These are phyloP conservation scores for Saccharomycopsis vini DNA, from an alignment of 805 yeast genomes.

Conservation along the genomic window DNA sequence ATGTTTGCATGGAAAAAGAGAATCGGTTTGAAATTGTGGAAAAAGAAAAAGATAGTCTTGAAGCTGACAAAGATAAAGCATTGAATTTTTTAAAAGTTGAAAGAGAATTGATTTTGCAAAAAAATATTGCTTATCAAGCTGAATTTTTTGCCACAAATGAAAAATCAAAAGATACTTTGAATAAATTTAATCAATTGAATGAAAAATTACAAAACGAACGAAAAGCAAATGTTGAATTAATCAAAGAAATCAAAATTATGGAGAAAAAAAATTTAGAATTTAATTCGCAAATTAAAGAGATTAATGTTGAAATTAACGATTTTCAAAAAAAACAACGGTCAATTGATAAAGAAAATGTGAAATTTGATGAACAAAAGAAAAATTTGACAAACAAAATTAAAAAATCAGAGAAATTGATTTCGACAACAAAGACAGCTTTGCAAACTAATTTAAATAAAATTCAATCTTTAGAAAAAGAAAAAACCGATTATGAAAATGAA, in stretches of 20 bases:
- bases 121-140: conserved; percentile 49
- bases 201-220: conserved; percentile 37
- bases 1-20: conserved; percentile 72
- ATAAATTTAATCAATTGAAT: conserved; percentile 32
- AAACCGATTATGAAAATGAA: conserved; percentile 36
- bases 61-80: conserved; percentile 59
- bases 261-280: conserved; percentile 25
- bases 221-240: conserved; percentile 32
- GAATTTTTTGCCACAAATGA: conserved; percentile 33
- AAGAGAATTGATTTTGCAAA: conserved; percentile 45
- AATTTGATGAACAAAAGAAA: conserved; percentile 63
- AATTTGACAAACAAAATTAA: conserved; percentile 49
- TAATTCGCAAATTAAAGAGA: conserved; percentile 22
- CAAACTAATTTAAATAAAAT: conserved; percentile 39
- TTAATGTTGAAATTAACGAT: conserved; percentile 20
- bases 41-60: conserved; percentile 59
- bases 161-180: conserved; percentile 32
- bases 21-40: conserved; percentile 70
- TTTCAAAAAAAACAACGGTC: conserved; percentile 26
- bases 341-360: conserved; percentile 22
- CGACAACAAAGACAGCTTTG: conserved; percentile 37
- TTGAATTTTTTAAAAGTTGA: conserved; percentile 56
- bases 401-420: conserved; percentile 48
- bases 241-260: conserved; percentile 29
- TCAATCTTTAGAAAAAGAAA: conserved; percentile 36